Evolutionary conservation across 768 basidiomycete genomes (phyloP), one percentile per base, ranked within the genome.

Genomic region (Pilatotrama ljubarskyi): DNA sequence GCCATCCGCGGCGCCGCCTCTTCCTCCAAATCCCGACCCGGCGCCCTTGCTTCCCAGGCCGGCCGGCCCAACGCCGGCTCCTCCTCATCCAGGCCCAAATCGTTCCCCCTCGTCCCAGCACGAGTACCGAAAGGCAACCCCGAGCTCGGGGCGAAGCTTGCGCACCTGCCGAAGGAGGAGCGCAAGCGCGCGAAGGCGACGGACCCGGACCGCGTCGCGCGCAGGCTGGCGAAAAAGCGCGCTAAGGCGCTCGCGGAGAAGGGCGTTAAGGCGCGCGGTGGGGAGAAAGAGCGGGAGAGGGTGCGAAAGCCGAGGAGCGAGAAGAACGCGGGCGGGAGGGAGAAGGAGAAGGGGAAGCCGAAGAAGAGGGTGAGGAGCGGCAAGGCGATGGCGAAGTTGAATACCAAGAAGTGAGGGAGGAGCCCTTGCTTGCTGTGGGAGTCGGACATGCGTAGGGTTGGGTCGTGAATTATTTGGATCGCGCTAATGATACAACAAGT

Each of bases 221-320:
- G 96, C 48, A 80, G 96, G 58, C 70, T 95, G 72, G 93, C 91
- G 41, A 97, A 98, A 84, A 97, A 97, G 76, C 90, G 89, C 74
- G 82, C 85, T 35, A 79, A 87, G 64, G 80, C 84, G 36, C 78
- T 90, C 70, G 74, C 68, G 24, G 73, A 76, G 53, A 69, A 75
- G 63, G 76, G 73, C 24, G 72, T 77, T 5, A 73, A 75, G 58
- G 47, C 69, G 25, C 69, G 72, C 58, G 74, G 67, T 3, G 35
- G 35, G 50, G 50, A 51, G 2, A 37, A 18, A 35, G 50, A 38
- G 36, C 35, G 81, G 50, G 78, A 79, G 60, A 75, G 83, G 41
- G 77, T 77, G 20, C 74, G 82, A 66, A 85, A 83, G 70, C 61
- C 70, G 18, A 54, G 66, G 25, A 58, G 55, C 70, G 76, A 74